Base-by-base conservation (phyloP, 1,139 yeast genomes). In the Protomyces macrosporus region DNA sequence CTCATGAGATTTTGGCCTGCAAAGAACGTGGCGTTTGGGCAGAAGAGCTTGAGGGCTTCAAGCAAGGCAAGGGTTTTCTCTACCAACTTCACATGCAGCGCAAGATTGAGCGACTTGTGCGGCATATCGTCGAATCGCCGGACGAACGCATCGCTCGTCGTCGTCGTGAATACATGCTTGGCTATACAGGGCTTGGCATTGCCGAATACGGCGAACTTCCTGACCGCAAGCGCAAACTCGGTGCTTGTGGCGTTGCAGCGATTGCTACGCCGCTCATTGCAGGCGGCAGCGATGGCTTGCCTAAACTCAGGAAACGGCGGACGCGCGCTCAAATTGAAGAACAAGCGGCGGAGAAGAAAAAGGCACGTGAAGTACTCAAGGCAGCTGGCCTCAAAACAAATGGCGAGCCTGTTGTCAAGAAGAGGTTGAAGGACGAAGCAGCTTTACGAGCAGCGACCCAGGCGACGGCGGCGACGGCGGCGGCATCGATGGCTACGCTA, bases 21-120 rank as follows among this genome's bases (percentile, higher is more conserved):
- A 30, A 51, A n/a, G 62, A 58, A 34, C 55, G 62, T 40, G 62
- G 62, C 23, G n/a, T 34, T 3, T 58, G 62, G 62, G 33, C 62
- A 12, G 56, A 58, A 16, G 62, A 58, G 36, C 56, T 58, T 34
- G 45, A 52, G 32, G 53, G 53, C 36, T 58, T 58, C 40, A 52
- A 42, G 23, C 35, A 51, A 12, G 53, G 36, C 37, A 16, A 50
- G 14, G 62, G 62, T 12, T 7, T 42, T 10, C 45, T 58, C 14
- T 58, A 58, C 33, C 42, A 51, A 16, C 32, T 58, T 6, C 45
- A 58, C 52, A 58, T 58, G 62, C 62, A 58, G 45, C 34, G 56
- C 7, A 32, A 48, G 32, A 30, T 58, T 4, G 56, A 58, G 12
- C 51, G 62, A 16, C 12, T 58, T 10, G 53, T 51, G 35, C 39